phyloP scores from a whole-genome alignment of 805 yeast species.

The Cyberlindnera mrakii region DNA sequence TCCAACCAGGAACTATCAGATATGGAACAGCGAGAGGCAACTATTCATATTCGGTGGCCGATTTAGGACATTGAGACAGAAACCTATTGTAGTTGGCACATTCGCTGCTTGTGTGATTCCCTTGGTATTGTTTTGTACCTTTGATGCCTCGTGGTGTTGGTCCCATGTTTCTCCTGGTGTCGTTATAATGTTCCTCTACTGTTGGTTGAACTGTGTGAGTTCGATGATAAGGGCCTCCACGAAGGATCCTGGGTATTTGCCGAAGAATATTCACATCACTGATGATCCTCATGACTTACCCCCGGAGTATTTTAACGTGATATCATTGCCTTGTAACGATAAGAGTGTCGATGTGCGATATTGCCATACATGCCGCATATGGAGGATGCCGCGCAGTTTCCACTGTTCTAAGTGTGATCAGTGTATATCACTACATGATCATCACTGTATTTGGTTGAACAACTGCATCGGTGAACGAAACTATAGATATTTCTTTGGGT shows the following conservation, averaged over 20 bases:
- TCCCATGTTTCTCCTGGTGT: slow-evolving; percentile 45
- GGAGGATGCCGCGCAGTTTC: slow-evolving; percentile 73
- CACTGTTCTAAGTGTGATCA: slow-evolving; percentile 68
- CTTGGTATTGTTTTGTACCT: slow-evolving; percentile 47
- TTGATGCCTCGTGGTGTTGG: slow-evolving; percentile 55
- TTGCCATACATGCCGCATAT: slow-evolving; percentile 58
- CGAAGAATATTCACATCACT: slow-evolving; percentile 58
- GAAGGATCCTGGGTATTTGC: slow-evolving; percentile 64
- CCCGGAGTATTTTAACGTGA: slow-evolving; percentile 47
- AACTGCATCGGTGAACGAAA: slow-evolving; percentile 75
- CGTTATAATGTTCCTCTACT: slow-evolving; percentile 51
- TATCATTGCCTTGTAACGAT: slow-evolving; percentile 40
- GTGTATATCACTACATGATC: slow-evolving; percentile 39
- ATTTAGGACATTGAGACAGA: slow-evolving; percentile 35
- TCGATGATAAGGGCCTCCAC: slow-evolving; percentile 50
- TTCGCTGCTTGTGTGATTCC: slow-evolving; percentile 34
- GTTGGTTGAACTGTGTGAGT: slow-evolving; percentile 44
- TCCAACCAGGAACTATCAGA: slow-evolving; percentile 34
- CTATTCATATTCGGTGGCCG: slow-evolving; percentile 65
- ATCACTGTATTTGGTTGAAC: slow-evolving; percentile 54
- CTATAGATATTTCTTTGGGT: slow-evolving; percentile 53
- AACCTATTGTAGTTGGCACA: slow-evolving; percentile 35
- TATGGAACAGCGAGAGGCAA: slow-evolving; percentile 33
- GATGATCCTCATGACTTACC: slow-evolving; percentile 39
- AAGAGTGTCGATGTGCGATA: slow-evolving; percentile 41